These are phyloP conservation scores for Aureobasidium sp. DNA, from an alignment of 2,329 filamentous ascomycete species.

Conservation along the genomic window DNA sequence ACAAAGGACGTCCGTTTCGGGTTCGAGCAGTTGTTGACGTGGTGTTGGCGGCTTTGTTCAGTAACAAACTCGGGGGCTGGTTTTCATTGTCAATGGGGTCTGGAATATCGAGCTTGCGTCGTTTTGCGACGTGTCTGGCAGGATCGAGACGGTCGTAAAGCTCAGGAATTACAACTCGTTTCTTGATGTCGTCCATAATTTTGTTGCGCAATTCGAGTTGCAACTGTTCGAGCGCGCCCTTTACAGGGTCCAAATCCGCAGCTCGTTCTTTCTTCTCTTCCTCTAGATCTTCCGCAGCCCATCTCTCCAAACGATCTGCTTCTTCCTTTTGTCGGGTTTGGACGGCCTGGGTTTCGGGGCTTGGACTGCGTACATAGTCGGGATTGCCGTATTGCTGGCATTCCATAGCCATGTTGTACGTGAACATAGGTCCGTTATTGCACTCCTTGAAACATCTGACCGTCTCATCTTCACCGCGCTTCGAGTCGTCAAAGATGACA, in stretches of 20 bases:
- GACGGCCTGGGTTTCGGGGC: slow-evolving; percentile 43
- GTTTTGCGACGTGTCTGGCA: slow-evolving; percentile 68
- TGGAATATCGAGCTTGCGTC: slow-evolving; percentile 69
- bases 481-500: slow-evolving; percentile 77
- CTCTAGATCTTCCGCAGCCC: slow-evolving; percentile 76
- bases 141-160: slow-evolving; percentile 80
- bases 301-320: slow-evolving; percentile 57
- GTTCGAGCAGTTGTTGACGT: slow-evolving; percentile 58
- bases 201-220: slow-evolving; percentile 78
- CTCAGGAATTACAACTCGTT: slow-evolving; percentile 73
- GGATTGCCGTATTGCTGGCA: slow-evolving; percentile 63
- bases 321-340: slow-evolving; percentile 56
- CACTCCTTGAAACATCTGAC: slow-evolving; percentile 72
- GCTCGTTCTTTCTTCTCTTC: slow-evolving; percentile 85
- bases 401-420: slow-evolving; percentile 87
- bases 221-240: slow-evolving; percentile 72
- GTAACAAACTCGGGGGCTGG: slow-evolving; percentile 42
- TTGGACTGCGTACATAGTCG: slow-evolving; percentile 51
- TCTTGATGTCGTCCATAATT: slow-evolving; percentile 80
- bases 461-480: slow-evolving; percentile 69
- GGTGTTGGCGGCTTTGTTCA: slow-evolving; percentile 51
- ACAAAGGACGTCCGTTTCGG: slow-evolving; percentile 33
- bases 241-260: slow-evolving; percentile 82
- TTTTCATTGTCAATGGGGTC: slow-evolving; percentile 54
- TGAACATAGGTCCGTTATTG: slow-evolving; percentile 81